phyloP scores from a whole-genome alignment of 495 filamentous ascomycete genomes.

The Neurospora sp. region DNA sequence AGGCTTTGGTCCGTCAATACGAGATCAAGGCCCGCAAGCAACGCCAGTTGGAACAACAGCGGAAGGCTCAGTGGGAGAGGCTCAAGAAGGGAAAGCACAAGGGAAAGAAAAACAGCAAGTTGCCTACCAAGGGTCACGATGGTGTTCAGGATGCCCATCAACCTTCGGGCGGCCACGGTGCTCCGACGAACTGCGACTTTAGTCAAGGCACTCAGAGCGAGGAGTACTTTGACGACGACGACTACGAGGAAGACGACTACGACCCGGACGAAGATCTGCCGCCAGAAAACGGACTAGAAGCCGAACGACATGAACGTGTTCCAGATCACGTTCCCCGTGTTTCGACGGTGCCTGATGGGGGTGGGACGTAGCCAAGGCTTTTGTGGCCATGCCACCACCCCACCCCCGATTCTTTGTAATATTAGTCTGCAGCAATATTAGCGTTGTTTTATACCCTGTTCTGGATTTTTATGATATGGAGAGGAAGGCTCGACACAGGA shows the following conservation, averaged over 20 bases:
- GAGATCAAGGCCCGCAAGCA: conserved; percentile 88
- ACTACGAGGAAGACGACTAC: conserved; percentile 26
- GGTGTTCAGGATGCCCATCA: conserved; percentile 17
- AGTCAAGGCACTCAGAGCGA: conserved; percentile 19
- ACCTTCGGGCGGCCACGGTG: conserved; percentile 13
- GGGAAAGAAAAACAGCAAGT: conserved; percentile 56
- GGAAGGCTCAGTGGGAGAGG: conserved; percentile 77
- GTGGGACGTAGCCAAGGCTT: conserved; percentile 4
- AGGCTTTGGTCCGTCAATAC: conserved; percentile 80
- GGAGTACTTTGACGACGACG: conserved; percentile 29
- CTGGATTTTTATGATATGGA: neutral
- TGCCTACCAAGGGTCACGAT: conserved; percentile 40
- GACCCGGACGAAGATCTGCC: conserved; percentile 22
- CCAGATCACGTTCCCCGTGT: neutral
- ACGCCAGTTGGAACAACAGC: conserved; percentile 70
- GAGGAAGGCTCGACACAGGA: neutral
- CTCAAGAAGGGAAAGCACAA: conserved; percentile 92
- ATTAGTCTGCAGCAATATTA: neutral
- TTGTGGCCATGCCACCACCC: neutral
- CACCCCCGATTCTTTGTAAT: neutral
- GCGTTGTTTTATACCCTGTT: neutral
- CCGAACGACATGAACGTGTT: conserved; percentile 13
- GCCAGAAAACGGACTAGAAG: conserved; percentile 11
- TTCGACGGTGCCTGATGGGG: conserved; percentile 5
- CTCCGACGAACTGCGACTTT: conserved; percentile 18